Evolutionary conservation across 768 basidiomycete species (phyloP).

Genomic region (Pleurotus tuoliensis): DNA sequence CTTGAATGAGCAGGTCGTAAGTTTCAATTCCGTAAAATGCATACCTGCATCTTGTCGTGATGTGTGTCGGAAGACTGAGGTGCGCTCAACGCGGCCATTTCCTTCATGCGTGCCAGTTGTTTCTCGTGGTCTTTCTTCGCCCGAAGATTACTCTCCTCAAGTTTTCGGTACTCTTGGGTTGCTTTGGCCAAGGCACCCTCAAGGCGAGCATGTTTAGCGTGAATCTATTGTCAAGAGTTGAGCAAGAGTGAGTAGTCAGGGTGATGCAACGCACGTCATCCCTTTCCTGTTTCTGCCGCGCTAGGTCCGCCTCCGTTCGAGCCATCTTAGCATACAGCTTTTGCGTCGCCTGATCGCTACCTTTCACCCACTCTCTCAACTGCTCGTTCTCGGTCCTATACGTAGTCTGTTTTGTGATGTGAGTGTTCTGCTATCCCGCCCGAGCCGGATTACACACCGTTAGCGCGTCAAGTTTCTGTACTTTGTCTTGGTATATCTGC

Average conservation of each 20-base stretch:
- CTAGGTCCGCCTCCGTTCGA: constrained; percentile 29
- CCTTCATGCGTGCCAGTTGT: constrained; percentile 39
- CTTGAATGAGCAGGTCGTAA: constrained; percentile 11
- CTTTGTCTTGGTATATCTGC: constrained; percentile 35
- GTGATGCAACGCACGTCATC: constrained; percentile 32
- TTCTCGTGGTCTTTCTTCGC: constrained; percentile 51
- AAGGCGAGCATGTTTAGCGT: constrained; percentile 26
- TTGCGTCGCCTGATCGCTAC: constrained; percentile 1
- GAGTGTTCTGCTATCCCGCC: no score
- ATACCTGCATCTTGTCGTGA: constrained; percentile 24
- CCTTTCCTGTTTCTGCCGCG: constrained; percentile 33
- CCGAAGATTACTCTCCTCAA: constrained; percentile 47
- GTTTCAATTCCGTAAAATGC: neutral
- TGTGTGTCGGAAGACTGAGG: neutral
- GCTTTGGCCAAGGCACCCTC: constrained; percentile 27
- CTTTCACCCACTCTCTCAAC: no score
- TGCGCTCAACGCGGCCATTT: neutral
- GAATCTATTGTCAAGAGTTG: constrained; percentile 19
- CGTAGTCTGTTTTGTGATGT: no score
- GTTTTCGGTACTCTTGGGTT: constrained; percentile 32
- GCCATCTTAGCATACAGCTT: constrained; percentile 26
- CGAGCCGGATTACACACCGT: neutral
- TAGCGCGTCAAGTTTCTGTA: neutral
- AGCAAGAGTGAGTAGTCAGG: neutral
- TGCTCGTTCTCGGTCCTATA: no score